Evolutionary conservation across 1,284 basidiomycete species (phyloP).

Genomic region (Sanghuangporus sanghuang): DNA sequence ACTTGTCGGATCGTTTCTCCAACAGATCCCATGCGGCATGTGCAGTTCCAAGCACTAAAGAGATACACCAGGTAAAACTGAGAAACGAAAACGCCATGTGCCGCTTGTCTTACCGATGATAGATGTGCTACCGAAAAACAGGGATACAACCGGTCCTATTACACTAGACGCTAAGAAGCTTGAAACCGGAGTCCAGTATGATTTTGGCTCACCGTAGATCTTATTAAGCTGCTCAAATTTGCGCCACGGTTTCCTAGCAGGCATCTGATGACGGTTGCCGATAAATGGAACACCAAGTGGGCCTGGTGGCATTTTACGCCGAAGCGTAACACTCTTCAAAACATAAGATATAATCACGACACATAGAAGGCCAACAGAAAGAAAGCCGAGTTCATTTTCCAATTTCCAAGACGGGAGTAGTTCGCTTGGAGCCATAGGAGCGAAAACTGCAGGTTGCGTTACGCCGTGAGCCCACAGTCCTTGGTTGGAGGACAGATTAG

Average conservation of each 20-base stretch:
- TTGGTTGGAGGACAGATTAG: neutral
- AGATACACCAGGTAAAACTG: slow-evolving; percentile 1
- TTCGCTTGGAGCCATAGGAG: neutral
- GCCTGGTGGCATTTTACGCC: slow-evolving; percentile 37
- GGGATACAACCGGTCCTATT: slow-evolving; percentile 45
- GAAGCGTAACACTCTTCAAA: neutral
- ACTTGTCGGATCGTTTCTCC: slow-evolving; percentile 47
- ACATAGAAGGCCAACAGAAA: neutral
- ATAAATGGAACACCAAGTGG: slow-evolving; percentile 39
- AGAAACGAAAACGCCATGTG: slow-evolving; percentile 1
- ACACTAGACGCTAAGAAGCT: neutral
- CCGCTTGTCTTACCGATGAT: slow-evolving; percentile 33
- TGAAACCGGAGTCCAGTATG: neutral
- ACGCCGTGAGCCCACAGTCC: neutral
- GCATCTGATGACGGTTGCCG: slow-evolving; percentile 44
- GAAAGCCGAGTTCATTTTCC: neutral
- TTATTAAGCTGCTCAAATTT: slow-evolving; percentile 45
- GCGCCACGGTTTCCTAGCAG: slow-evolving; percentile 42
- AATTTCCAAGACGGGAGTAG: neutral
- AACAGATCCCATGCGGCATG: slow-evolving; percentile 49
- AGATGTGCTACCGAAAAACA: slow-evolving; percentile 48
- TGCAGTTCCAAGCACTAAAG: slow-evolving; percentile 40
- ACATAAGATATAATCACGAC: neutral
- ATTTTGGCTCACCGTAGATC: slow-evolving; percentile 35
- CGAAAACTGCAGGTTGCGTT: neutral